Evolutionary conservation across 2,329 filamentous ascomycete genomes (phyloP).

Genomic region (Alternaria angustiovoidea): DNA sequence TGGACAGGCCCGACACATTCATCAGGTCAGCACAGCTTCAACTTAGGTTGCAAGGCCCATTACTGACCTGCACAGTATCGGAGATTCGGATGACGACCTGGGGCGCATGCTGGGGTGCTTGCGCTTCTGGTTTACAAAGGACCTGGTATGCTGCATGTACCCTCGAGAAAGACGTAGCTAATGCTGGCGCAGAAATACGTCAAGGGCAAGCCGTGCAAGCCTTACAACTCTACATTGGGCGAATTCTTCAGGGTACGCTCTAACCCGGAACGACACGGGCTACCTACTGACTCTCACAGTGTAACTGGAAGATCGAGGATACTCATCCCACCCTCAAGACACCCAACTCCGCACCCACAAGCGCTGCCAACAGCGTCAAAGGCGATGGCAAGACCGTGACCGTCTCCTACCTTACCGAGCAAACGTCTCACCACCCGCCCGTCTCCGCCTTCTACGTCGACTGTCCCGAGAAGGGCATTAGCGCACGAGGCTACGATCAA

Average conservation of each 20-base stretch:
- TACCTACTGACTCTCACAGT: constrained; percentile 60
- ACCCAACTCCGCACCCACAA: constrained; percentile 52
- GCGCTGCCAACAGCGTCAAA: constrained; percentile 47
- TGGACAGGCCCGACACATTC: constrained; percentile 94
- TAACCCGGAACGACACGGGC: background rate
- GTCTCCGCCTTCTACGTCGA: constrained; percentile 95
- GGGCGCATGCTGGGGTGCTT: constrained; percentile 95
- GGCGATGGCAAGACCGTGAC: constrained; percentile 66
- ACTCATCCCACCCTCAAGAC: constrained; percentile 68
- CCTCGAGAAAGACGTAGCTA: constrained; percentile 23
- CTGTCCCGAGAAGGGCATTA: constrained; percentile 89
- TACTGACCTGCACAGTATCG: constrained; percentile 66
- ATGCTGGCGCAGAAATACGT: constrained; percentile 78
- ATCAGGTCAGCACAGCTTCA: constrained; percentile 58
- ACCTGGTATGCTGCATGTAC: constrained; percentile 65
- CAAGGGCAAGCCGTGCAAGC: constrained; percentile 98
- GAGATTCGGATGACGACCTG: constrained; percentile 87
- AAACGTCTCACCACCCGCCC: constrained; percentile 96
- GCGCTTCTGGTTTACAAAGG: constrained; percentile 98
- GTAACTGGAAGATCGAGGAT: constrained; percentile 93
- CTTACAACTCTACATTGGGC: constrained; percentile 95
- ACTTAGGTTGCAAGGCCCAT: background rate
- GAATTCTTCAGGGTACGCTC: constrained; percentile 89
- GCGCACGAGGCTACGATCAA: constrained; percentile 91
- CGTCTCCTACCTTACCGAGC: constrained; percentile 94